Percentiles rank a stretch among this genome's conserved stretches.
Evolutionary conservation across 1,284 basidiomycete genomes (phyloP).

Genomic region (Malassezia brasiliensis): DNA sequence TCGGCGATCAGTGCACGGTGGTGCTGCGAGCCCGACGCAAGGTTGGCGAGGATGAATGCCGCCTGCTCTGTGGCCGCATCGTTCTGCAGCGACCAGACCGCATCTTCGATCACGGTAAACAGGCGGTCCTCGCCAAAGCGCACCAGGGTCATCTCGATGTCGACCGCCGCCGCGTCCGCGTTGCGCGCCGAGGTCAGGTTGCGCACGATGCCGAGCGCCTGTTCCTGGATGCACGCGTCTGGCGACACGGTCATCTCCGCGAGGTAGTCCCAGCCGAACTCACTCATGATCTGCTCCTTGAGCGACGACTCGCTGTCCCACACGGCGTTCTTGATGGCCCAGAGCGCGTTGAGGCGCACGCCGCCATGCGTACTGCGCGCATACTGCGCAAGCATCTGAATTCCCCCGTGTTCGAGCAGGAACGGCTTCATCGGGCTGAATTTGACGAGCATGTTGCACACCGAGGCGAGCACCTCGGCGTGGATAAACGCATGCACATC

Average conservation of each 20-base stretch:
- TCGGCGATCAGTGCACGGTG: slow-evolving; percentile 23
- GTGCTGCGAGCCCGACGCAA: slow-evolving; percentile 32
- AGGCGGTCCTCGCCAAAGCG: slow-evolving; percentile 23
- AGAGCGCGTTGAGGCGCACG: slow-evolving; percentile 32
- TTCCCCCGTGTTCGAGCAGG: slow-evolving; percentile 28
- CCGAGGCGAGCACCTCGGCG: slow-evolving; percentile 29
- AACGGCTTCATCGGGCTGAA: slow-evolving; percentile 40
- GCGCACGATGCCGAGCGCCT: slow-evolving; percentile 39
- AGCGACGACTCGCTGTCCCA: slow-evolving; percentile 23
- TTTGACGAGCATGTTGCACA: slow-evolving; percentile 41
- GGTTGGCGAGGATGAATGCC: slow-evolving; percentile 34
- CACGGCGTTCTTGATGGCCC: slow-evolving; percentile 43
- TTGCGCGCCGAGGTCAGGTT: slow-evolving; percentile 27
- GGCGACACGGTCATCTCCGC: slow-evolving; percentile 1
- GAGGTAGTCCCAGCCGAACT: slow-evolving; percentile 22
- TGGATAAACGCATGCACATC: slow-evolving; percentile 27
- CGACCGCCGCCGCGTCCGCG: not conserved
- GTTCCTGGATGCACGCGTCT: slow-evolving; percentile 28
- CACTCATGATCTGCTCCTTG: slow-evolving; percentile 24
- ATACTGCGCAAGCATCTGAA: slow-evolving; percentile 25
- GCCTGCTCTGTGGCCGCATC: slow-evolving; percentile 32
- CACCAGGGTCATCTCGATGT: slow-evolving; percentile 28
- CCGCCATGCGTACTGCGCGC: slow-evolving; percentile 3
- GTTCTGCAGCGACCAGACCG: slow-evolving; percentile 26
- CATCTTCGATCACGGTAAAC: slow-evolving; percentile 27